These are phyloP conservation scores for Tetrastigma voinierianum DNA, from an alignment of 164 flowering plant species.

Conservation along the genomic window DNA sequence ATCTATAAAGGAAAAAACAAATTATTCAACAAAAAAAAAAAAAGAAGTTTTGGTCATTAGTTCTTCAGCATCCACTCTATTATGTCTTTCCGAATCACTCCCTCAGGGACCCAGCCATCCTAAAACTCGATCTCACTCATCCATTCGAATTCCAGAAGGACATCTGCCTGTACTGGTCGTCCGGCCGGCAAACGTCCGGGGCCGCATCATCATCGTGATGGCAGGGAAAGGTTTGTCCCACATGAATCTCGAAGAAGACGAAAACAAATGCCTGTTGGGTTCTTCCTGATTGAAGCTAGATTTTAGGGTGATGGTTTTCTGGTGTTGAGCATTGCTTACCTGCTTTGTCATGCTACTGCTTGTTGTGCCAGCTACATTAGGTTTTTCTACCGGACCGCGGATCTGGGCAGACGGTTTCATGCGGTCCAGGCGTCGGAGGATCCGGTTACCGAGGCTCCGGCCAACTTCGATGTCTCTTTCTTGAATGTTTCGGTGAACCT, in stretches of 20 bases:
- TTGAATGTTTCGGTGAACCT: slow-evolving; percentile 67
- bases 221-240: slow-evolving; percentile 51
- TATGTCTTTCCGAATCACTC: slow-evolving; percentile 66
- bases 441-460: slow-evolving; percentile 79
- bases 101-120: too few relatives aligned
- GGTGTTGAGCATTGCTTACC: slow-evolving; percentile 16
- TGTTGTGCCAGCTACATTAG: slow-evolving; percentile 9
- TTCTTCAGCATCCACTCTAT: slow-evolving; percentile 63
- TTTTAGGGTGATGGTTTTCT: slow-evolving; percentile 22
- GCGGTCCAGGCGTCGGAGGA: slow-evolving; percentile 75
- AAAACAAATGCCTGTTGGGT: slow-evolving; percentile 42
- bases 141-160: slow-evolving; percentile 37
- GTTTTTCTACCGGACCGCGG: slow-evolving; percentile 33
- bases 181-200: slow-evolving; percentile 31
- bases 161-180: slow-evolving; percentile 45
- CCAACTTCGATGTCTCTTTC: slow-evolving; percentile 84
- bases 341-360: slow-evolving; percentile 29
- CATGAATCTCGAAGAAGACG: slow-evolving; percentile 27
- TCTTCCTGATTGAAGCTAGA: slow-evolving; percentile 23
- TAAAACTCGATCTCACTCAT: too few relatives aligned
- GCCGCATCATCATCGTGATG: slow-evolving; percentile 47
- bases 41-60: slow-evolving; percentile 7
- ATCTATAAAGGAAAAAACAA: background rate
- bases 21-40: background rate
- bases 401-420: slow-evolving; percentile 86